phyloP scores from a whole-genome alignment of 768 basidiomycete species.

The Lactifluus volemus region DNA sequence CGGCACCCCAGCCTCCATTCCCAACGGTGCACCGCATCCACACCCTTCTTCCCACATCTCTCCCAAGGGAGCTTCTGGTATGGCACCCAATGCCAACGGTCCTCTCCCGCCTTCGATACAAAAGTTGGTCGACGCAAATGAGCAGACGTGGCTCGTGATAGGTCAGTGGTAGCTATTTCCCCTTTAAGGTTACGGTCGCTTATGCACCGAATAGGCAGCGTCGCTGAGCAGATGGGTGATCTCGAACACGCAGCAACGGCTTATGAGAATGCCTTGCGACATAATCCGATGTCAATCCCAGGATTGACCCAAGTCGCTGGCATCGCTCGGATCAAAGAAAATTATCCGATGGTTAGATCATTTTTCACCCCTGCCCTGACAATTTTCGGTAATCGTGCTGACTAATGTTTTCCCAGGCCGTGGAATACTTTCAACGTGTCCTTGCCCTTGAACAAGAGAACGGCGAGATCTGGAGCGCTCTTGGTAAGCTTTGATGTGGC shows the following conservation, averaged over 20 bases:
- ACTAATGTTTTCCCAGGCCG: constrained; percentile 49
- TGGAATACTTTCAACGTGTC: constrained; percentile 94
- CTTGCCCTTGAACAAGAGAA: constrained; percentile 88
- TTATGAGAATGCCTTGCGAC: constrained; percentile 92
- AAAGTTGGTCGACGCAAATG: constrained; percentile 79
- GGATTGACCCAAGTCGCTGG: constrained; percentile 92
- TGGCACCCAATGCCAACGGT: constrained; percentile 19
- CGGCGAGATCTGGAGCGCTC: constrained; percentile 96
- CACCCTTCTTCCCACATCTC: constrained; percentile 32
- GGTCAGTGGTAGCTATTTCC: constrained; percentile 38
- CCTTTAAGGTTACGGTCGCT: constrained; percentile 10
- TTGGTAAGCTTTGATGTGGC: constrained; percentile 49
- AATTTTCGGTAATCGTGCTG: constrained; percentile 8
- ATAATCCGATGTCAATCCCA: constrained; percentile 85
- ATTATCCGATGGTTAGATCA: constrained; percentile 82
- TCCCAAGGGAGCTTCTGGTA: constrained; percentile 23
- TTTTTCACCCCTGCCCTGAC: constrained; percentile 14
- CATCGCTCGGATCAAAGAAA: constrained; percentile 95
- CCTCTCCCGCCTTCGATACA: constrained; percentile 43
- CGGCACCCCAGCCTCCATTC: constrained; percentile 32
- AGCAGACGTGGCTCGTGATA: constrained; percentile 92
- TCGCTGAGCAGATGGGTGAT: constrained; percentile 94
- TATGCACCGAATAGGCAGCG: constrained; percentile 56
- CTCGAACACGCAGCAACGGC: constrained; percentile 86
- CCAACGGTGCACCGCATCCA: constrained; percentile 36